phyloP scores from a whole-genome alignment of 1,284 basidiomycete genomes.

The Puccinia polysora region DNA sequence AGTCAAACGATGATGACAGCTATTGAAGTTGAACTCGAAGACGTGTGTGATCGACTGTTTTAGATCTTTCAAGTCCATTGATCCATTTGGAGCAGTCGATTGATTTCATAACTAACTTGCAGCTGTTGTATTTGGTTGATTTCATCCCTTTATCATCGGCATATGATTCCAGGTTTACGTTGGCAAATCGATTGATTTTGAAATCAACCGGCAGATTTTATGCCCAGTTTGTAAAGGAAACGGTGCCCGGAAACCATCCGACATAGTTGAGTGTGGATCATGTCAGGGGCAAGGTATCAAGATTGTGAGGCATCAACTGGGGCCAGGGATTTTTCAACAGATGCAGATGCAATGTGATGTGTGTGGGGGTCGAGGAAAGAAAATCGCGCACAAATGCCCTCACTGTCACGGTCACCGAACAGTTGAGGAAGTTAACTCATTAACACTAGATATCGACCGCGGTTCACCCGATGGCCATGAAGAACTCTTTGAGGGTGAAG shows the following conservation, averaged over 20 bases:
- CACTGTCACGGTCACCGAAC: conserved; percentile 78
- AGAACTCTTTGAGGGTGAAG: conserved; percentile 83
- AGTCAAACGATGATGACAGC: conserved; percentile 79
- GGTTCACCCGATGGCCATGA: conserved; percentile 89
- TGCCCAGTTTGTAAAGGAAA: conserved; percentile 89
- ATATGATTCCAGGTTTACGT: conserved; percentile 35
- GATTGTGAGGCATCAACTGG: conserved; percentile 82
- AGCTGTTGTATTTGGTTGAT: too few species aligned
- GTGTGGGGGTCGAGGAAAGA: conserved; percentile 74
- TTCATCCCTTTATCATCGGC: neutral
- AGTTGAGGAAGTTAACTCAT: conserved; percentile 60
- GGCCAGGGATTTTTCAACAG: conserved; percentile 60
- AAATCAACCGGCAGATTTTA: conserved; percentile 77
- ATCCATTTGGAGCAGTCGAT: too few species aligned
- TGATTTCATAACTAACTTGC: too few species aligned
- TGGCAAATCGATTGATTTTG: conserved; percentile 62
- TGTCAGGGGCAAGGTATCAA: conserved; percentile 81
- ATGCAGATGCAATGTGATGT: conserved; percentile 55
- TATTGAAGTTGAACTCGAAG: conserved; percentile 76
- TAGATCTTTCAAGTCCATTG: conserved; percentile 14
- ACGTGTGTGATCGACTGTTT: conserved; percentile 58
- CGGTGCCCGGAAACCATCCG: conserved; percentile 76
- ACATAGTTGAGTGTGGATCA: conserved; percentile 72
- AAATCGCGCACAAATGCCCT: conserved; percentile 66
- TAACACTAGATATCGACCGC: conserved; percentile 73